Percentiles rank a stretch among this genome's conserved stretches.
phyloP scores from a whole-genome alignment of 495 filamentous ascomycete species.

The Aspergillus ellipticus region DNA sequence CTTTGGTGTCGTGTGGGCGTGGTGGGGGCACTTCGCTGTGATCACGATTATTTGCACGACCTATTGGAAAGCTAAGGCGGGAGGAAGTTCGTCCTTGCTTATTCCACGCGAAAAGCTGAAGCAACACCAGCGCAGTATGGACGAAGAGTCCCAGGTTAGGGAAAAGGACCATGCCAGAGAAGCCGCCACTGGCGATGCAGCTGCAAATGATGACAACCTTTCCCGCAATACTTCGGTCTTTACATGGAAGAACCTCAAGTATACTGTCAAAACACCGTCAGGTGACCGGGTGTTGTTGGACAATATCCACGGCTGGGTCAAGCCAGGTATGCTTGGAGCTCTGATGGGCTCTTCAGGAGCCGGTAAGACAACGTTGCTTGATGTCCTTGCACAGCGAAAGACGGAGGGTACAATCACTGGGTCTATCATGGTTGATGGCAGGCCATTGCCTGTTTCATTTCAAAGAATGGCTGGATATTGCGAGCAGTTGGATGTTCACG shows the following conservation, averaged over 20 bases:
- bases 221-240: slow-evolving; percentile 51
- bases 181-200: background rate
- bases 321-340: slow-evolving; percentile 73
- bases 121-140: slow-evolving; percentile 13
- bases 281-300: slow-evolving; percentile 56
- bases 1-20: slow-evolving; percentile 45
- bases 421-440: slow-evolving; percentile 82
- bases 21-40: slow-evolving; percentile 39
- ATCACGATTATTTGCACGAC: slow-evolving; percentile 36
- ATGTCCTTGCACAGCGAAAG: slow-evolving; percentile 60
- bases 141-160: slow-evolving; percentile 30
- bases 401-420: slow-evolving; percentile 83
- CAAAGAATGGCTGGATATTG: slow-evolving; percentile 63
- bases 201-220: slow-evolving; percentile 24
- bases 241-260: slow-evolving; percentile 58
- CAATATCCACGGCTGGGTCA: slow-evolving; percentile 58
- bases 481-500: slow-evolving; percentile 59
- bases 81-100: slow-evolving; percentile 30
- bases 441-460: slow-evolving; percentile 71
- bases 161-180: slow-evolving; percentile 19
- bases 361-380: slow-evolving; percentile 59
- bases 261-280: slow-evolving; percentile 43
- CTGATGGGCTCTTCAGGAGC: slow-evolving; percentile 64
- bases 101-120: slow-evolving; percentile 39
- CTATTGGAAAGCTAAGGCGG: slow-evolving; percentile 31